Evolutionary conservation across 345 rosid genomes (phyloP).

Genomic region (Hibiscus trionum): DNA sequence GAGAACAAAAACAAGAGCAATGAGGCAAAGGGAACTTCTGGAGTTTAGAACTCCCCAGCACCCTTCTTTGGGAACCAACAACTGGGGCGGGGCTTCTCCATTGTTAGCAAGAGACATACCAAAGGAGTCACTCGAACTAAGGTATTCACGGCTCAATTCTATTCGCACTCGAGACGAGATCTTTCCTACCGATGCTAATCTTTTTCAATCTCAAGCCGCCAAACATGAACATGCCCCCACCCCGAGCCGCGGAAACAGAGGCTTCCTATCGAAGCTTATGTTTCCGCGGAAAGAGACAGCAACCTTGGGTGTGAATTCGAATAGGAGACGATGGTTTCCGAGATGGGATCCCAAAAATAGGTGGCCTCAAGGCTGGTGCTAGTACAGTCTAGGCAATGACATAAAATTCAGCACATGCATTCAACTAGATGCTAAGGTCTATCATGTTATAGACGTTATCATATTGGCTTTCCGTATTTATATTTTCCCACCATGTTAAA

Average conservation of each 20-base stretch:
- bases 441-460: background rate
- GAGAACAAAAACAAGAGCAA: background rate
- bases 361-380: constrained; percentile 67
- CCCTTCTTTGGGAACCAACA: constrained; percentile 42
- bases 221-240: constrained; percentile 13
- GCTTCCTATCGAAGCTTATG: constrained; percentile 20
- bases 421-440: background rate
- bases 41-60: constrained; percentile 55
- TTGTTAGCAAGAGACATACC: constrained; percentile 47
- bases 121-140: constrained; percentile 45
- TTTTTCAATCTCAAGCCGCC: background rate
- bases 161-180: constrained; percentile 30
- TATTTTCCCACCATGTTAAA: background rate
- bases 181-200: constrained; percentile 11
- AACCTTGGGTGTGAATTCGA: constrained; percentile 12
- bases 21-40: background rate
- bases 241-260: constrained; percentile 13
- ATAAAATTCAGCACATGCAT: constrained; percentile 6
- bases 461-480: background rate
- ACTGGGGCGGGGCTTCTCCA: constrained; percentile 60
- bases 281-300: constrained; percentile 14
- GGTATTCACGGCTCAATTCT: constrained; percentile 29
- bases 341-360: constrained; percentile 43
- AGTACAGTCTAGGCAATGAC: background rate
- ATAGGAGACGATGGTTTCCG: constrained; percentile 34